Conservation (phyloP, 495 filamentous ascomycete species). For the Thermochaetoides thermophila region DNA sequence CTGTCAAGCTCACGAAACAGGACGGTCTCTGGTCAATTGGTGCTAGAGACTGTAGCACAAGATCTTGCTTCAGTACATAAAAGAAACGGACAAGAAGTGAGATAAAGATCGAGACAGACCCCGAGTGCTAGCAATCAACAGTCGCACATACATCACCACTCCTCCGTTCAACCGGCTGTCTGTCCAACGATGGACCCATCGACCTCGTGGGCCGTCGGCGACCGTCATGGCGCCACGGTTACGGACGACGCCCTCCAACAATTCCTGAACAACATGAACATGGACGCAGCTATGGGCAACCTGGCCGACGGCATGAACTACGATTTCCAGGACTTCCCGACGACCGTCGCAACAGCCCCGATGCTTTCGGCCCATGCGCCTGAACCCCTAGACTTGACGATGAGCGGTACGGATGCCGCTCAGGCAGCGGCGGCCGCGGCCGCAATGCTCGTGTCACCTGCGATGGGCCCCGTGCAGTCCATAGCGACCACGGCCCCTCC, state of each 20-base stretch:
- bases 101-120: too few relatives aligned
- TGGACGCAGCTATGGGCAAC: too few relatives aligned
- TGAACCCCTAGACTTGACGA: constrained; percentile 33
- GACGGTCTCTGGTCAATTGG: too few relatives aligned
- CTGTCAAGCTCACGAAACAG: too few relatives aligned
- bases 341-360: constrained; percentile 18
- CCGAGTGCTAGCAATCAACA: too few relatives aligned
- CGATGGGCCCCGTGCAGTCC: constrained; percentile 23
- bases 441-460: constrained; percentile 25
- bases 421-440: too few relatives aligned
- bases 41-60: too few relatives aligned
- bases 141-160: too few relatives aligned
- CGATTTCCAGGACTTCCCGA: constrained; percentile 33
- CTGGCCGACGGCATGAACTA: constrained; percentile 33
- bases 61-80: too few relatives aligned
- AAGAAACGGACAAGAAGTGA: too few relatives aligned
- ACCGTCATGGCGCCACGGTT: constrained; percentile 29
- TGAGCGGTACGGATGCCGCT: constrained; percentile 33
- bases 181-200: constrained; percentile 29
- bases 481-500: constrained; percentile 29
- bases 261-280: constrained; percentile 37
- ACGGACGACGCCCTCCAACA: constrained; percentile 41
- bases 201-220: constrained; percentile 33
- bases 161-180: not conserved
- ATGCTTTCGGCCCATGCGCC: constrained; percentile 24